A percentile compares a stretch with the other conserved stretches of the same genome.
phyloP scores from a whole-genome alignment of 352 stramenopile species.

The Globisporangium spinosum region DNA sequence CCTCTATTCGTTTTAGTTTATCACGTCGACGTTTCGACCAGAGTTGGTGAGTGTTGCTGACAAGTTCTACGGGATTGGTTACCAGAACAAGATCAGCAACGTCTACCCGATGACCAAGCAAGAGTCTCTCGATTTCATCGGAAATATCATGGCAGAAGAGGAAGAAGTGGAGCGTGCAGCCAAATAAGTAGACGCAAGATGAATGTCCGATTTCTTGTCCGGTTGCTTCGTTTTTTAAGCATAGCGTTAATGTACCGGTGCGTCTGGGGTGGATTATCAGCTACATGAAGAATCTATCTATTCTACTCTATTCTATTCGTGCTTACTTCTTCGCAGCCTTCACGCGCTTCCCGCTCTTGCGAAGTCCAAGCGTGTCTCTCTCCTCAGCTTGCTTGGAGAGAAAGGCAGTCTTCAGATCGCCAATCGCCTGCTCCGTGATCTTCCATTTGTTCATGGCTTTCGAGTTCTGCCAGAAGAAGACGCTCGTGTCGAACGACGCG shows the following conservation, averaged over 20 bases:
- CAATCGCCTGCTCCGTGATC: conserved; percentile 53
- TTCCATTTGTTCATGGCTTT: conserved; percentile 67
- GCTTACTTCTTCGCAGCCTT: conserved; percentile 28
- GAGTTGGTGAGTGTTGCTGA: conserved; percentile 97
- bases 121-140: conserved; percentile 97
- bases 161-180: conserved; percentile 52
- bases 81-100: conserved; percentile 98
- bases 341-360: conserved; percentile 70
- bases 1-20: conserved; percentile 68
- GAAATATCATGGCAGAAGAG: conserved; percentile 88
- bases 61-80: conserved; percentile 97
- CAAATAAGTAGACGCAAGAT: conserved; percentile 21
- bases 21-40: conserved; percentile 99
- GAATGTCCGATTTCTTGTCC: neutral
- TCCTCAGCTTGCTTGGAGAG: conserved; percentile 78
- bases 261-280: neutral
- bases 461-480: conserved; percentile 95
- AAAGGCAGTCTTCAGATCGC: conserved; percentile 57
- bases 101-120: conserved; percentile 94
- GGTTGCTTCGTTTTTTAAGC: neutral
- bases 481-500: conserved; percentile 93
- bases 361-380: conserved; percentile 58
- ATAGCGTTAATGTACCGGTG: neutral
- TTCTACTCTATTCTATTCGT: conserved; percentile 11
- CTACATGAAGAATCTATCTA: conserved; percentile 5